Conservation (phyloP, 2,329 filamentous ascomycete genomes). For the Penicillium corylophilum region DNA sequence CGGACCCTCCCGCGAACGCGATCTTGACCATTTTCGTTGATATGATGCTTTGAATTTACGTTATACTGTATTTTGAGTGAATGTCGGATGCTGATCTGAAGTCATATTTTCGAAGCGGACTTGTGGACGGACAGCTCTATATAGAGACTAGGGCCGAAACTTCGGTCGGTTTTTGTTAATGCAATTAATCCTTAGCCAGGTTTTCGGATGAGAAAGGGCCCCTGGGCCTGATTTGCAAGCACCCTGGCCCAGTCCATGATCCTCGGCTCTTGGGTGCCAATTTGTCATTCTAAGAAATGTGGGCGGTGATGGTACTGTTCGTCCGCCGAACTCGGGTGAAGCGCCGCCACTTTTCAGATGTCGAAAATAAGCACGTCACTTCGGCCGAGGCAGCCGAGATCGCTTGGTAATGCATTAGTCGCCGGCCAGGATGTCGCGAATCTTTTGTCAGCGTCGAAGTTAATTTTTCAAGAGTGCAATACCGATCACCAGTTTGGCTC, state of each 20-base stretch:
- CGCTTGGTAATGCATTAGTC: background rate
- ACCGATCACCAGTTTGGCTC: too few relatives aligned
- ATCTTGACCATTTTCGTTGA: constrained; percentile 45
- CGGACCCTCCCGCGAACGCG: constrained; percentile 47
- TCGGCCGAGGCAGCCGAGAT: too few relatives aligned
- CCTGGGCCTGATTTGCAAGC: too few relatives aligned
- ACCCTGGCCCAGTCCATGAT: background rate
- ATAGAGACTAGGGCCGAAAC: background rate
- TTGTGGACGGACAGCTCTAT: background rate
- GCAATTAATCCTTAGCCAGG: too few relatives aligned
- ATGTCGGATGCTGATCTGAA: background rate
- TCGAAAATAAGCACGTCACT: too few relatives aligned
- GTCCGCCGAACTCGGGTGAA: constrained; percentile 6
- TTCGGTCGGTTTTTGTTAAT: background rate
- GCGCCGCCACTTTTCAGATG: background rate
- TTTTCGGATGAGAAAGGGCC: too few relatives aligned
- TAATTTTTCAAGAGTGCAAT: background rate
- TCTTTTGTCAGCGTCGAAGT: background rate
- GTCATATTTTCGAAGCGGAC: background rate
- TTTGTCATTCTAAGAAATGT: too few relatives aligned
- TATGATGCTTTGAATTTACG: background rate
- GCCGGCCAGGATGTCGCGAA: background rate
- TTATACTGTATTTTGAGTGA: background rate
- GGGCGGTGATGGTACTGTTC: background rate
- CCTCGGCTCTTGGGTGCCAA: background rate